Percentiles rank a stretch among this genome's conserved stretches.
Evolutionary conservation across 2,329 filamentous ascomycete genomes (phyloP).

Genomic region (Leptodontidium sp.): DNA sequence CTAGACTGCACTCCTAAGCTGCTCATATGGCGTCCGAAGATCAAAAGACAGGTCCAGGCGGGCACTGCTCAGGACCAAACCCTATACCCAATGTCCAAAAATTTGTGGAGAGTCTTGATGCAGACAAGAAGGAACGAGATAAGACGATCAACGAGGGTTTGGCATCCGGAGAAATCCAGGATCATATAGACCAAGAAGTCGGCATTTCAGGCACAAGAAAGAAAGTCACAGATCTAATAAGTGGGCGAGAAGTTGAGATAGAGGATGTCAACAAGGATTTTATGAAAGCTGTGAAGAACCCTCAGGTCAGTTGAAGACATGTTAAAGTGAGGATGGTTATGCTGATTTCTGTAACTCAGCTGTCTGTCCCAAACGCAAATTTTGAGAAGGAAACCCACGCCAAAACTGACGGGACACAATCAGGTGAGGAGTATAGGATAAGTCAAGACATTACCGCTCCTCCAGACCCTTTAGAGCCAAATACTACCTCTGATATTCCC

Average conservation of each 20-base stretch:
- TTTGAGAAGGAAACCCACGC: slow-evolving; percentile 77
- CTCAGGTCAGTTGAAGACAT: slow-evolving; percentile 59
- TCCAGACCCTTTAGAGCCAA: slow-evolving; percentile 82
- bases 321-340: neutral
- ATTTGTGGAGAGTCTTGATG: slow-evolving; percentile 81
- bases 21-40: slow-evolving; percentile 29
- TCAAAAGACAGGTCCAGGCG: slow-evolving; percentile 53
- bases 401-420: slow-evolving; percentile 75
- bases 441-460: slow-evolving; percentile 91
- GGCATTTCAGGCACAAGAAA: slow-evolving; percentile 56
- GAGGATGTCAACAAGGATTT: slow-evolving; percentile 79
- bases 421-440: slow-evolving; percentile 80
- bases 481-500: slow-evolving; percentile 90
- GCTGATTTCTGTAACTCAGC: slow-evolving; percentile 50
- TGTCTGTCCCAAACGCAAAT: slow-evolving; percentile 91
- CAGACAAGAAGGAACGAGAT: slow-evolving; percentile 80
- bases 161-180: slow-evolving; percentile 49
- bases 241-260: slow-evolving; percentile 85
- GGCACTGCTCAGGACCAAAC: slow-evolving; percentile 84
- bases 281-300: slow-evolving; percentile 75
- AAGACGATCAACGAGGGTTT: slow-evolving; percentile 67
- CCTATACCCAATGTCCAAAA: slow-evolving; percentile 88
- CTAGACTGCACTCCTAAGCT: neutral
- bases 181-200: slow-evolving; percentile 53
- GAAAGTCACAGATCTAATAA: slow-evolving; percentile 85